phyloP scores from a whole-genome alignment of 257 asterid genomes.

The Lycium ferocissimum region DNA sequence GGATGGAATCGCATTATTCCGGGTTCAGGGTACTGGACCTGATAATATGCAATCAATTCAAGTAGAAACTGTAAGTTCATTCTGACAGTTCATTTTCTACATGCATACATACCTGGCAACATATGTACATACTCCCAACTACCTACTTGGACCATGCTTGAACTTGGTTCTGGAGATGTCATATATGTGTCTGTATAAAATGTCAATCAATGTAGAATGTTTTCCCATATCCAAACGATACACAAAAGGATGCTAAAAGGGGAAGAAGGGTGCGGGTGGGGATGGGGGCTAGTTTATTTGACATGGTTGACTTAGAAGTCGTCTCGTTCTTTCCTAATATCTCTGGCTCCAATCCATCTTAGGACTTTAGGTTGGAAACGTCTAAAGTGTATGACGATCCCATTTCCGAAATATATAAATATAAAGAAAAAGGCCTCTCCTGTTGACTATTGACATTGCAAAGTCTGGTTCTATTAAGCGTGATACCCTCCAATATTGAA shows the following conservation, averaged over 20 bases:
- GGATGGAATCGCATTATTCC: constrained; percentile 86
- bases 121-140: not conserved
- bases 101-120: not conserved
- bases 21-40: constrained; percentile 98
- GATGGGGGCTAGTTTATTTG: not conserved
- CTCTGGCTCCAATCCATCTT: not conserved
- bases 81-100: constrained; percentile 29
- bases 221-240: not conserved
- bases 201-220: not conserved
- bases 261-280: not conserved
- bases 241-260: constrained; percentile 12
- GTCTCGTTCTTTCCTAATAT: constrained; percentile 1
- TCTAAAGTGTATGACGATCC: not conserved
- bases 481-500: not conserved
- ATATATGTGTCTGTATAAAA: not conserved
- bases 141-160: constrained; percentile 25
- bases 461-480: not conserved
- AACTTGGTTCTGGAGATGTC: not conserved
- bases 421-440: not conserved
- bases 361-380: not conserved
- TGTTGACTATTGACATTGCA: no score
- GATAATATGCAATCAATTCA: constrained; percentile 99
- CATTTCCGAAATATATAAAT: not conserved
- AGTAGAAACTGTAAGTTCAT: constrained; percentile 86
- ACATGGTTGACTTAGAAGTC: not conserved